Percentiles rank a stretch among this genome's conserved stretches.
These are phyloP conservation scores for Candida odintsovae DNA, from an alignment of 805 yeast genomes.

Conservation along the genomic window DNA sequence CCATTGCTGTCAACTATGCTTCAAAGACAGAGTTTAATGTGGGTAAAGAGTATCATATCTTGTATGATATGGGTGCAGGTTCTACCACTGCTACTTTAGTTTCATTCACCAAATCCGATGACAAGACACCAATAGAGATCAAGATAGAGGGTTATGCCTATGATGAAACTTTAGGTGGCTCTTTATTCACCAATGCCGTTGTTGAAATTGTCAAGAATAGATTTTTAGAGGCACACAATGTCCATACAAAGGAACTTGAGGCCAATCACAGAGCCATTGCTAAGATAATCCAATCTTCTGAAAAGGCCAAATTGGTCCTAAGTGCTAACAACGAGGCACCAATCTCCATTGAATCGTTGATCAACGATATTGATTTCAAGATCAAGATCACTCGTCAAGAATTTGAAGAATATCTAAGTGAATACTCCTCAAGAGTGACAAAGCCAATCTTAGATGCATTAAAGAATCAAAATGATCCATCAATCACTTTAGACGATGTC, in stretches of 20 bases:
- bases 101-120: conserved; percentile 44
- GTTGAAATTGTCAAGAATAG: conserved; percentile 54
- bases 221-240: conserved; percentile 42
- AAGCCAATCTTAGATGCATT: conserved; percentile 53
- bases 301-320: conserved; percentile 78
- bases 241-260: conserved; percentile 33
- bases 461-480: conserved; percentile 25
- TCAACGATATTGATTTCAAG: conserved; percentile 69
- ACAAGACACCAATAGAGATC: conserved; percentile 38
- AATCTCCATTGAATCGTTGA: conserved; percentile 71
- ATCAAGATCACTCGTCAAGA: conserved; percentile 68
- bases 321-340: conserved; percentile 82
- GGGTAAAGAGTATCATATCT: conserved; percentile 53
- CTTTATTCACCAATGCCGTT: conserved; percentile 59
- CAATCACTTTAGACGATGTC: conserved; percentile 32
- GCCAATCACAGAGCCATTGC: conserved; percentile 53
- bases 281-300: conserved; percentile 75
- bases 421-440: conserved; percentile 39
- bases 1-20: conserved; percentile 81
- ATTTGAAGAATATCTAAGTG: conserved; percentile 53
- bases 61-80: conserved; percentile 92
- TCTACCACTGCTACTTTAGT: conserved; percentile 85
- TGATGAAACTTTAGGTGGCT: conserved; percentile 71
- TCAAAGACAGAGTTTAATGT: conserved; percentile 43
- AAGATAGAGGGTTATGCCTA: conserved; percentile 70